These are phyloP conservation scores for Alternaria rosae DNA, from an alignment of 2,329 filamentous ascomycete genomes.

Conservation along the genomic window DNA sequence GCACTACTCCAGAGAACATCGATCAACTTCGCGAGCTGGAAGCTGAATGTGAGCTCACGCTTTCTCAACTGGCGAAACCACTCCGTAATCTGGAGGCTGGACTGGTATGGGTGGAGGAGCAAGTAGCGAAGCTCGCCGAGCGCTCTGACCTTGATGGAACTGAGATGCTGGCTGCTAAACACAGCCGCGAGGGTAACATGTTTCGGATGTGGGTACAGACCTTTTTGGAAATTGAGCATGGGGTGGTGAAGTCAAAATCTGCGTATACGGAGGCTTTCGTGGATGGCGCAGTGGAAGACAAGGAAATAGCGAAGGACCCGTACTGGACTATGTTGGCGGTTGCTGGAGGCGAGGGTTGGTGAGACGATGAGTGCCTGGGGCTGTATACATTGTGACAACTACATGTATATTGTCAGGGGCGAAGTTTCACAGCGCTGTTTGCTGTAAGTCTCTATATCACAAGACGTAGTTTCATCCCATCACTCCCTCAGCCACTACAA, in stretches of 20 bases:
- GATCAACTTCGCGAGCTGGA: not conserved
- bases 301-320: not conserved
- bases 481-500: not conserved
- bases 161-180: not conserved
- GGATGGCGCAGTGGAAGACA: not conserved
- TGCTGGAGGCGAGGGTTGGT: not conserved
- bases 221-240: conserved; percentile 12
- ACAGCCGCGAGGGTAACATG: conserved; percentile 11
- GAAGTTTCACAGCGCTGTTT: not conserved
- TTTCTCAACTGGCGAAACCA: not conserved
- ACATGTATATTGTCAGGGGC: not conserved
- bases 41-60: not conserved
- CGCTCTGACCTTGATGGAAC: not conserved
- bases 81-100: not conserved
- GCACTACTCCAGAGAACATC: not conserved
- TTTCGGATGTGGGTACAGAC: conserved; percentile 15
- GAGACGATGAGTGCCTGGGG: not conserved
- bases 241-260: not conserved
- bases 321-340: not conserved
- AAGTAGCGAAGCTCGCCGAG: not conserved
- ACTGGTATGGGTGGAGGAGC: conserved; percentile 6
- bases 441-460: not conserved
- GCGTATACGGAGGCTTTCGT: conserved; percentile 5
- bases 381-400: not conserved
- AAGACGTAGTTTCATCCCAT: not conserved